A percentile compares a stretch with the other conserved stretches of the same genome.
These are phyloP conservation scores for Penicillium tannophilum DNA, from an alignment of 495 filamentous ascomycete species.

Conservation along the genomic window DNA sequence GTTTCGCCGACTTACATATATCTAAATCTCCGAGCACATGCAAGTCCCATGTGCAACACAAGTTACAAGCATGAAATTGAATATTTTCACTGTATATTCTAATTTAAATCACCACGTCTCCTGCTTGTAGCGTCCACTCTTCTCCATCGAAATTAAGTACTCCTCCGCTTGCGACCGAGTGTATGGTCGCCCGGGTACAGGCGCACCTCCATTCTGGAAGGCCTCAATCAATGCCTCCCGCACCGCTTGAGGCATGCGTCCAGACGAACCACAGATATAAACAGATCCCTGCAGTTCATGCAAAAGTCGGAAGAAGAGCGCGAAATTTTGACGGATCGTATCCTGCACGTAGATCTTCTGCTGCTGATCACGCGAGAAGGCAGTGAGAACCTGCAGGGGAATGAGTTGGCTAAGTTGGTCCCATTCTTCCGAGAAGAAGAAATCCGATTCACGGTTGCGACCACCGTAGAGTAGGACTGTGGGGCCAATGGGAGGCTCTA, in stretches of 20 bases:
- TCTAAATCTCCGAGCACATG: slow-evolving; percentile 15
- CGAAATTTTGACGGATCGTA: slow-evolving; percentile 63
- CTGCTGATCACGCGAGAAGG: slow-evolving; percentile 79
- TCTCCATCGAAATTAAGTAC: slow-evolving; percentile 64
- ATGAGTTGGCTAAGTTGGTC: slow-evolving; percentile 34
- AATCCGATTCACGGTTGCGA: slow-evolving; percentile 73
- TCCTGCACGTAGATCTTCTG: slow-evolving; percentile 92
- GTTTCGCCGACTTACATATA: slow-evolving; percentile 15
- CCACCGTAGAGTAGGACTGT: slow-evolving; percentile 75
- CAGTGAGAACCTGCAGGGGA: slow-evolving; percentile 63
- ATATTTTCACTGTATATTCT: neutral
- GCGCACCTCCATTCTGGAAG: slow-evolving; percentile 48
- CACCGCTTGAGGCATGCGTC: slow-evolving; percentile 87
- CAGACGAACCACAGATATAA: slow-evolving; percentile 82
- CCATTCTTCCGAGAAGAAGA: slow-evolving; percentile 82
- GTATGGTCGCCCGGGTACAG: slow-evolving; percentile 26
- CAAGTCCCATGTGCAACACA: neutral
- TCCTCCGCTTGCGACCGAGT: slow-evolving; percentile 55
- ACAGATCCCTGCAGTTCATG: slow-evolving; percentile 55
- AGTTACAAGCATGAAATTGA: neutral
- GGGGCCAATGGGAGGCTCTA: slow-evolving; percentile 33
- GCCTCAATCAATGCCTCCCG: slow-evolving; percentile 77
- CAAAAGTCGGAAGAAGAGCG: slow-evolving; percentile 60
- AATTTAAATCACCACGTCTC: slow-evolving; percentile 68
- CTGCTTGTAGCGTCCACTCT: slow-evolving; percentile 70